Evolutionary conservation across 257 asterid genomes (phyloP).

Genomic region (Solanum piurae): DNA sequence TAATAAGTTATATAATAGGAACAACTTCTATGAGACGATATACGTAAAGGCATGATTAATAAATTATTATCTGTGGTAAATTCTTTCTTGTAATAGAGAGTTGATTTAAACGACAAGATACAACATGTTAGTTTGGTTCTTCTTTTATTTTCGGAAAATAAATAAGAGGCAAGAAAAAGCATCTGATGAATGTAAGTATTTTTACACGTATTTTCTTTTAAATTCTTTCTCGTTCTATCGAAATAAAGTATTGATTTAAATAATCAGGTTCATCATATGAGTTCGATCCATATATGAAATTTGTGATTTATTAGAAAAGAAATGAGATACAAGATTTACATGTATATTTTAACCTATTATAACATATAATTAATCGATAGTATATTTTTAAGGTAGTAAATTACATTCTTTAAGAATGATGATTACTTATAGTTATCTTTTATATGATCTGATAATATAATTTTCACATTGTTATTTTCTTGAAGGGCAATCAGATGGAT

Average conservation of each 20-base stretch:
- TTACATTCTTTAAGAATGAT: not conserved
- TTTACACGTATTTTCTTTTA: too few relatives aligned
- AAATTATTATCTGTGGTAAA: too few relatives aligned
- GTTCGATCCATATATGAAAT: not conserved
- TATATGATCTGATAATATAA: not conserved
- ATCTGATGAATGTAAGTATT: too few relatives aligned
- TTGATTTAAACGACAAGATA: not conserved
- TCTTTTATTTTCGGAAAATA: not conserved
- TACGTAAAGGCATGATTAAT: not conserved
- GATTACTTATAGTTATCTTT: not conserved
- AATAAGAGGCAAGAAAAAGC: not conserved
- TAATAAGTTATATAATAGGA: not conserved
- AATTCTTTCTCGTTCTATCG: not conserved
- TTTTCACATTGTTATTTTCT: not conserved
- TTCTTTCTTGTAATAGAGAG: not conserved
- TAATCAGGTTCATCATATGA: not conserved
- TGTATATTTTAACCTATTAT: not conserved
- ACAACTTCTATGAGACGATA: not conserved
- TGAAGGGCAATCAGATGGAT: conserved; percentile 90
- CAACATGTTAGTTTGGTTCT: too few relatives aligned
- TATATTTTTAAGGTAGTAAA: not conserved
- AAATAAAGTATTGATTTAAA: not conserved
- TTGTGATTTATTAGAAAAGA: not conserved
- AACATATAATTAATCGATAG: not conserved
- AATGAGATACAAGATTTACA: not conserved